Evolutionary conservation across 176 grass and related monocot species (phyloP).

Genomic region (Oryza brachyantha): DNA sequence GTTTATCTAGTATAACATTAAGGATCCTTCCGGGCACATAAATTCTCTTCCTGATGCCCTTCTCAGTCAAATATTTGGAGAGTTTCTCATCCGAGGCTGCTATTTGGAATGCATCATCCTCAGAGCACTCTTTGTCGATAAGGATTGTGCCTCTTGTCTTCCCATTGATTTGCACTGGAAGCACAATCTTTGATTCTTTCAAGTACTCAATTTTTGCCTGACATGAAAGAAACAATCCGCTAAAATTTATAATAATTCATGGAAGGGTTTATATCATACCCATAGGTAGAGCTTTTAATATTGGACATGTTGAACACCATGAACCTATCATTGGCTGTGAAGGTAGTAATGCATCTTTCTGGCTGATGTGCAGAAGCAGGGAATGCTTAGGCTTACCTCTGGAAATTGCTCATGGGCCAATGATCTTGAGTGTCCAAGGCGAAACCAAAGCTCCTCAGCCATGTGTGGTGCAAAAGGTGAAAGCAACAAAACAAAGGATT

Average conservation of each 20-base stretch:
- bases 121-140: slow-evolving; percentile 70
- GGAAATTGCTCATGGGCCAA: slow-evolving; percentile 81
- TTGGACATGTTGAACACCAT: background rate
- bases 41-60: slow-evolving; percentile 73
- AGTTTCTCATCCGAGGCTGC: slow-evolving; percentile 79
- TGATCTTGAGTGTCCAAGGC: slow-evolving; percentile 65
- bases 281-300: background rate
- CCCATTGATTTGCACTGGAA: slow-evolving; percentile 93
- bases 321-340: background rate
- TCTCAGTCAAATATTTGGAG: slow-evolving; percentile 73
- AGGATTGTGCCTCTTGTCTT: slow-evolving; percentile 90
- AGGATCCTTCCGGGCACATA: slow-evolving; percentile 93
- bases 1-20: slow-evolving; percentile 87
- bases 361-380: background rate
- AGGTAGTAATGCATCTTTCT: background rate
- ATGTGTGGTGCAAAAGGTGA: slow-evolving; percentile 91
- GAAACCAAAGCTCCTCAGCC: slow-evolving; percentile 92
- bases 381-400: slow-evolving; percentile 50
- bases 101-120: slow-evolving; percentile 67
- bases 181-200: slow-evolving; percentile 71
- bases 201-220: slow-evolving; percentile 83
- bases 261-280: background rate
- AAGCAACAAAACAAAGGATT: slow-evolving; percentile 76
- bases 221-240: slow-evolving; percentile 12
- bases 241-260: background rate